Conservation (phyloP, 768 basidiomycete species). For the Fomitopsis serialis region DNA sequence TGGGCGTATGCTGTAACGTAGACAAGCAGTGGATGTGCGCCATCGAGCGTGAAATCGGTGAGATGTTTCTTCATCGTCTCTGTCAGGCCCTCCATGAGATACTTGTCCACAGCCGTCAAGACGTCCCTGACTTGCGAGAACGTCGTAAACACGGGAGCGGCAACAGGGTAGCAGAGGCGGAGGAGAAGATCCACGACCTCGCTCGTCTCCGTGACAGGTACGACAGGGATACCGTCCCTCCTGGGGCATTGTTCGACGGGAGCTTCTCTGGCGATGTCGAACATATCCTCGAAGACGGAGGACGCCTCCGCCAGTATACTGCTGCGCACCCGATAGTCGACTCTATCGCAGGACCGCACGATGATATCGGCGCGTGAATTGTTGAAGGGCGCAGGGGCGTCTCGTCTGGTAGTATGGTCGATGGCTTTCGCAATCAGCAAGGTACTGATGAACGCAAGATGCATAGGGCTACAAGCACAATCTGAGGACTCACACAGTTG, state of each 20-base stretch:
- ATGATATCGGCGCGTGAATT: conserved; percentile 7
- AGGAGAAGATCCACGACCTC: conserved; percentile 3
- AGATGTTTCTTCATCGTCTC: background rate
- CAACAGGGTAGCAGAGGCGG: conserved; percentile 29
- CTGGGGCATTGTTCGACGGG: background rate
- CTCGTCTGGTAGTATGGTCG: too few species aligned
- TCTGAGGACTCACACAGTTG: too few species aligned
- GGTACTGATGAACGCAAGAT: too few species aligned
- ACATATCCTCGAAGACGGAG: conserved; percentile 12
- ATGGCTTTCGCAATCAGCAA: too few species aligned
- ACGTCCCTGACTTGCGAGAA: background rate
- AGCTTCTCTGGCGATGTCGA: background rate
- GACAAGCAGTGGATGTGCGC: conserved; percentile 1
- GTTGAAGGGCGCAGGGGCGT: conserved; percentile 6
- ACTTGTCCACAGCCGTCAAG: conserved; percentile 20
- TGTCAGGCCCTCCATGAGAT: background rate
- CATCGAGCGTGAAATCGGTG: background rate
- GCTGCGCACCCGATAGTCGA: conserved; percentile 11
- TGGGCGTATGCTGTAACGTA: conserved; percentile 27
- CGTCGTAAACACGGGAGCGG: conserved; percentile 12
- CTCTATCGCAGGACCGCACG: conserved; percentile 12
- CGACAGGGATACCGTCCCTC: background rate
- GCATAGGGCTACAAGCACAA: too few species aligned
- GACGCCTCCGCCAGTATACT: conserved; percentile 13
- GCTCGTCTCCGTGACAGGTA: background rate